Conservation (phyloP, 768 basidiomycete species). For the Amanita thiersii region DNA sequence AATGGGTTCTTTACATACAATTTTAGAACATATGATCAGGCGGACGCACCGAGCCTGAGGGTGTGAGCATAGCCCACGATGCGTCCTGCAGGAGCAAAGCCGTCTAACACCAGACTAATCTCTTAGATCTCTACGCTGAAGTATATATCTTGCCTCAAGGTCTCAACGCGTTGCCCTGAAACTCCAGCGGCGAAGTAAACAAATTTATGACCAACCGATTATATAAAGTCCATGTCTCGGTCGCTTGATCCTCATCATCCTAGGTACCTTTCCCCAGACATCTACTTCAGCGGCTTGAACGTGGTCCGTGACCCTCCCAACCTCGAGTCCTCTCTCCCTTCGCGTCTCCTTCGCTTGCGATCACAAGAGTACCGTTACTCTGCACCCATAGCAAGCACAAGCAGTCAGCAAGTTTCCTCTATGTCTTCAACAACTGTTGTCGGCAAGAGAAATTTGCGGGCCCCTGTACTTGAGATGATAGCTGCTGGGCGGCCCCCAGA, state of each 20-base stretch:
- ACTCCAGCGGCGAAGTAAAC: too few species aligned
- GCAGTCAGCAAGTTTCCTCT: neutral
- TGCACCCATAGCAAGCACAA: neutral
- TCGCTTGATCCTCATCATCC: neutral
- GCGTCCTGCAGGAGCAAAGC: too few species aligned
- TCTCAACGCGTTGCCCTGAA: neutral
- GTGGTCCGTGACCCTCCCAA: constrained; percentile 9
- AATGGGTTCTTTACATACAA: too few species aligned
- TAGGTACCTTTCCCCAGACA: constrained; percentile 5
- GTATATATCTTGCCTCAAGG: too few species aligned
- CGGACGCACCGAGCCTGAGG: too few species aligned
- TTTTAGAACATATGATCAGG: too few species aligned
- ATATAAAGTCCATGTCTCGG: constrained; percentile 10
- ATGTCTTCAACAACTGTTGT: constrained; percentile 1
- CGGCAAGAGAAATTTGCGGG: neutral
- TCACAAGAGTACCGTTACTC: constrained; percentile 1
- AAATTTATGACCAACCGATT: neutral
- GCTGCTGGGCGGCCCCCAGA: constrained; percentile 11
- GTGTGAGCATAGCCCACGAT: too few species aligned
- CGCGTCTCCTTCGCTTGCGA: neutral
- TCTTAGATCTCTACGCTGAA: too few species aligned
- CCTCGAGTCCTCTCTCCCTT: neutral
- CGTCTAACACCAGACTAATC: too few species aligned
- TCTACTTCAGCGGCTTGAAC: constrained; percentile 3
- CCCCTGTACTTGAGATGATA: neutral